Percentiles rank a stretch among this genome's conserved stretches.
Evolutionary conservation across 176 grass and related monocot species (phyloP).

Genomic region (Ensete ventricosum): DNA sequence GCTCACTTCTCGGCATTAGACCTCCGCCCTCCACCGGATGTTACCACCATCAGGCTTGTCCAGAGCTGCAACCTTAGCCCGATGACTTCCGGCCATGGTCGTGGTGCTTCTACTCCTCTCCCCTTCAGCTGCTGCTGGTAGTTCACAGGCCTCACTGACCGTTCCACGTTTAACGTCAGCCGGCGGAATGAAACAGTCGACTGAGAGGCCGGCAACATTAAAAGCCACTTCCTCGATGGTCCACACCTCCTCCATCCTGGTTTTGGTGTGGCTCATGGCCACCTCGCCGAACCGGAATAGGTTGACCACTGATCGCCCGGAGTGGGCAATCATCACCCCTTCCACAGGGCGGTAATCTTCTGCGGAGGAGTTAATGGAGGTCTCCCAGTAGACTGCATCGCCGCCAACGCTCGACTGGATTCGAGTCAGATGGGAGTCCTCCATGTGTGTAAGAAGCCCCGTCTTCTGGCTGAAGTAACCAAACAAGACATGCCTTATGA

Average conservation of each 20-base stretch:
- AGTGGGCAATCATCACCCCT: conserved; percentile 17
- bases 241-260: conserved; percentile 20
- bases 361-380: conserved; percentile 18
- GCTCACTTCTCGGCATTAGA: not conserved
- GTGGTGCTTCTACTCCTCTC: not conserved
- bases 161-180: conserved; percentile 11
- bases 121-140: not conserved
- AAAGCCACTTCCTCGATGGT: conserved; percentile 16
- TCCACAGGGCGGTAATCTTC: conserved; percentile 14
- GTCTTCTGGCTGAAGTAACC: conserved; percentile 21
- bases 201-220: conserved; percentile 17
- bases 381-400: conserved; percentile 22
- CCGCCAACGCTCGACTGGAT: conserved; percentile 12
- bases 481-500: conserved; percentile 21
- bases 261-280: conserved; percentile 21
- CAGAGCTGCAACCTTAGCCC: conserved; percentile 14
- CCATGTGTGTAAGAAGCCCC: conserved; percentile 9
- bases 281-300: conserved; percentile 20
- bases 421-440: conserved; percentile 18
- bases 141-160: conserved; percentile 6
- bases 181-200: conserved; percentile 18
- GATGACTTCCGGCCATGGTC: not conserved
- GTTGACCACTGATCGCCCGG: conserved; percentile 6
- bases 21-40: conserved; percentile 5
- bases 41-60: conserved; percentile 8